Evolutionary conservation across 192 early-diverging fungal species (phyloP), one percentile per base, ranked within the genome.

Genomic region (Backusella macrospora): DNA sequence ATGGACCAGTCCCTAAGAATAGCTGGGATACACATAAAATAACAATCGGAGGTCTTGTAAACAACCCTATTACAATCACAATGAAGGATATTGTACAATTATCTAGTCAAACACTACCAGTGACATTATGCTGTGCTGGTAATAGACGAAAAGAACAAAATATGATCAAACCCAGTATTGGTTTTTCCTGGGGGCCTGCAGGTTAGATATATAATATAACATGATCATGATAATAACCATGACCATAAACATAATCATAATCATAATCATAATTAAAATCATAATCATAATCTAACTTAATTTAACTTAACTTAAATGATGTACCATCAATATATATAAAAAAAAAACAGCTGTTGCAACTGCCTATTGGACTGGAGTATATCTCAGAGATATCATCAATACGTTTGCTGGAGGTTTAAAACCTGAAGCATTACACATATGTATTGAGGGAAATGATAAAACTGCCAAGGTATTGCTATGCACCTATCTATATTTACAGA

Each of bases 131-230:
- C 18, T 92, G 90, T 69, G 88, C 89, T 12, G 90, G 90, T 18
- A 92, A 92, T 65, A 82, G 90, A 46, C 73, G 91, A 38, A 87
- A 90, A 72, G 90, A 92, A 73, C 88, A 89, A 76, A 92, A 92
- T 64, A 88, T 89, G 84, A 65, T 82, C 37, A 86, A 86, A 44
- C 78, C 89, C 62, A 74, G 85, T 1, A 86, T 83, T 46, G 91
- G 90, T n/a, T 91, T 91, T 78, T 67, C 78, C 73, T 45, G 79
- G 75, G 29, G 79, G 75, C 26, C 47, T 78, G 55, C 73, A 70
- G 37, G 29, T 47, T n/a, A 65, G 34, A 38, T 73, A 76, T n/a
- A 62, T 29, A 23, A 12, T 46, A 10, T 26, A 68, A 49, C 87
- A 76, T 76, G 73, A 92, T 37, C 26, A 34, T 34, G n/a, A n/a